These are phyloP conservation scores for Heritiera fomes DNA, from an alignment of 345 rosid genomes.

Conservation along the genomic window DNA sequence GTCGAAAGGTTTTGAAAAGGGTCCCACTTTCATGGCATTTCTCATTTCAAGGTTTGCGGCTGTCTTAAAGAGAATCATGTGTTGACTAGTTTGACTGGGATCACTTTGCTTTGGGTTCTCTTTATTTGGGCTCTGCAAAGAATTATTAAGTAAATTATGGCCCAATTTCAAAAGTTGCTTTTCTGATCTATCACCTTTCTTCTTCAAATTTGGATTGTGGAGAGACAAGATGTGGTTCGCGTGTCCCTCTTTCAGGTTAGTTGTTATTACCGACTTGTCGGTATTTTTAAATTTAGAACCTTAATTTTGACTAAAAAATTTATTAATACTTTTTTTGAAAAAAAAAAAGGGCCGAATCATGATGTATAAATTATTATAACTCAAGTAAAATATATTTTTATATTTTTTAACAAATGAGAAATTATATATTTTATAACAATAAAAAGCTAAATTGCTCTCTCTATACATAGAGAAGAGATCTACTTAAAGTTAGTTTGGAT, in stretches of 20 bases:
- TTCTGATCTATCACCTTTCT: not conserved
- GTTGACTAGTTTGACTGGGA: conserved; percentile 10
- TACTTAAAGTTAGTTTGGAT: too few relatives aligned
- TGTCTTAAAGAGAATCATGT: not conserved
- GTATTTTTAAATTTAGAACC: not conserved
- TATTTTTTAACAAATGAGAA: too few relatives aligned
- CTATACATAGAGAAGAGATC: too few relatives aligned
- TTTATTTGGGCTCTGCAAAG: not conserved
- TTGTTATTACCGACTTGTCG: not conserved
- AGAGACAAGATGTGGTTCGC: not conserved
- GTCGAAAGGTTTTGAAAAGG: not conserved
- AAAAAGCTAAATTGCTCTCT: too few relatives aligned
- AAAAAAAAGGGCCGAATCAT: too few relatives aligned
- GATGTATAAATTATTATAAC: too few relatives aligned
- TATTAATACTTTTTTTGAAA: not conserved
- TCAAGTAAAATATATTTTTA: too few relatives aligned
- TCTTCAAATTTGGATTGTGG: not conserved
- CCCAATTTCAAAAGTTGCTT: not conserved
- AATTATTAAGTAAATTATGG: not conserved
- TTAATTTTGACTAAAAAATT: not conserved
- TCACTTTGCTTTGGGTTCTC: not conserved
- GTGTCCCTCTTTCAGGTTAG: not conserved
- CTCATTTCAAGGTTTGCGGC: conserved; percentile 28
- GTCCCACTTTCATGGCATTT: not conserved
- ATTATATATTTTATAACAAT: too few relatives aligned